Evolutionary conservation across 371 early-diverging fungal species (phyloP), one percentile per base, ranked within the genome.

Genomic region (Lichtheimia ornata): DNA sequence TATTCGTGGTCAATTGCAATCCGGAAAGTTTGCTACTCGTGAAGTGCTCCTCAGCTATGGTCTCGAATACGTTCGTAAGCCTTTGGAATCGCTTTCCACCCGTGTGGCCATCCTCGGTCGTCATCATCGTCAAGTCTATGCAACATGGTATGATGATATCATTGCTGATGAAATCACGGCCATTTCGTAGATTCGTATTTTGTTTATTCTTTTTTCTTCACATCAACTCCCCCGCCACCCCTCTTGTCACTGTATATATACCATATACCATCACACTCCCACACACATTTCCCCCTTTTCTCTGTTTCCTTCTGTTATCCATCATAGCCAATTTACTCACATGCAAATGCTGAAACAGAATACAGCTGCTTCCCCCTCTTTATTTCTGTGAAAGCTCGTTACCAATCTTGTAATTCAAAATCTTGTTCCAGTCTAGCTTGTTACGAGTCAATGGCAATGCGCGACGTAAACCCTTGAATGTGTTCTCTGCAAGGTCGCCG

Each of bases 351-450:
- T 35, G 35, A 35, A 35, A 35, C 35, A 35, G 35, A 35, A 35
- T 35, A 35, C 35, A 35, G 15, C 28, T 51, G n/a, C 28, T 20
- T 9, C 15, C 20, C 45, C 15, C 18, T 24, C 14, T 58, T 58
- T 72, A 62, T 67, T 67, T 84, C 55, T 75, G 74, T 24, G 81
- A 51, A 51, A 85, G 64, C 62, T 82, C 84, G 55, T 61, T 76
- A 18, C 82, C 86, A 66, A 85, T 78, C 67, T 84, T 85, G 61
- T 85, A 85, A 41, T 84, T 85, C 57, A 79, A 65, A 50, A 85
- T 82, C 70, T 88, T 93, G 73, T 91, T 87, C 97, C 98, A 97
- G 65, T 98, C 96, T 49, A 98, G 72, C 73, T 95, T 95, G 63
- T 86, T 90, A 45, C 94, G 87, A 0, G 97, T 97, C 62, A 95